These are phyloP conservation scores for Heritiera littoralis DNA, from an alignment of 345 rosid genomes.

Conservation along the genomic window DNA sequence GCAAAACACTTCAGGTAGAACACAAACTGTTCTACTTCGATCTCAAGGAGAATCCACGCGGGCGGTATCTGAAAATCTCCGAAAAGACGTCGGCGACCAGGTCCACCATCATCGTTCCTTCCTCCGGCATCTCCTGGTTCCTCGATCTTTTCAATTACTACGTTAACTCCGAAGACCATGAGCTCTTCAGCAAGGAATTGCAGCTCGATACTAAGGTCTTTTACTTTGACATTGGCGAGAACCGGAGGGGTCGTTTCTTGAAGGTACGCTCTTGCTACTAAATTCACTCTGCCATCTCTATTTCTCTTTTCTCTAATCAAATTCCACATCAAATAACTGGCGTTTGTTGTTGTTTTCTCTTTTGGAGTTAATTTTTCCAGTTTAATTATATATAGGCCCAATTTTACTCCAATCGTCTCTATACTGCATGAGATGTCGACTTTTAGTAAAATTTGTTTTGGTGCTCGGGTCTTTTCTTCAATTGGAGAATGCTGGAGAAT, in stretches of 20 bases:
- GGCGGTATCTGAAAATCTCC: slow-evolving; percentile 89
- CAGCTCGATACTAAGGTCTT: slow-evolving; percentile 98
- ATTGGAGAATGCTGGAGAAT: background rate
- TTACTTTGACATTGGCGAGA: slow-evolving; percentile 95
- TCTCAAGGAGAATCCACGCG: slow-evolving; percentile 94
- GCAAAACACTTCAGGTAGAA: slow-evolving; percentile 63
- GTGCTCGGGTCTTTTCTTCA: background rate
- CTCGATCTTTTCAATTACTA: slow-evolving; percentile 96
- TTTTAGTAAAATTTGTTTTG: background rate
- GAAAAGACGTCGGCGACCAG: slow-evolving; percentile 97
- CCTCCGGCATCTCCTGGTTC: slow-evolving; percentile 96
- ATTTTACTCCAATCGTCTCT: background rate
- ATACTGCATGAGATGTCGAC: background rate
- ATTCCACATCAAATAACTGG: background rate
- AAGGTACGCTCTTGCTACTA: slow-evolving; percentile 47
- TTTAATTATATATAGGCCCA: background rate
- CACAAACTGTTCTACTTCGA: slow-evolving; percentile 98
- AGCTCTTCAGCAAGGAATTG: slow-evolving; percentile 88
- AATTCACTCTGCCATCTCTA: background rate
- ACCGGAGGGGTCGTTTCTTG: slow-evolving; percentile 89
- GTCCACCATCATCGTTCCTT: slow-evolving; percentile 98
- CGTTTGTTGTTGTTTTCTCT: background rate
- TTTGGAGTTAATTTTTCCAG: background rate
- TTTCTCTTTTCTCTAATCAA: background rate
- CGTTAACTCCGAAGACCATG: slow-evolving; percentile 83